Percentiles rank a stretch among this genome's conserved stretches.
phyloP scores from a whole-genome alignment of 2,329 filamentous ascomycete species.

The Exophiala viscosa region DNA sequence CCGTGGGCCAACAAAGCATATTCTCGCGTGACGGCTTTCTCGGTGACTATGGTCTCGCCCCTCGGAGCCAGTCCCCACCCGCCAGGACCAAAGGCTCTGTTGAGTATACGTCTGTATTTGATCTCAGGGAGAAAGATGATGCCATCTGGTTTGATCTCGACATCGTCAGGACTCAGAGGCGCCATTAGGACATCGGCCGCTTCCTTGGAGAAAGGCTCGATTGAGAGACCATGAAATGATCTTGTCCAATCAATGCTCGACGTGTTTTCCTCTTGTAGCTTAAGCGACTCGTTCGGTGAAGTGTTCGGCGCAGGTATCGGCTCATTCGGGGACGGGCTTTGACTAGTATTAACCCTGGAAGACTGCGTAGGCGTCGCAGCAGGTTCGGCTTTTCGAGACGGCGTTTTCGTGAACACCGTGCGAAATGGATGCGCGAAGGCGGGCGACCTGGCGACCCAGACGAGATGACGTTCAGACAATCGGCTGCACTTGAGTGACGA shows the following conservation, averaged over 20 bases:
- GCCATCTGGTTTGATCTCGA: slow-evolving; percentile 97
- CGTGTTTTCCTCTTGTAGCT: slow-evolving; percentile 46
- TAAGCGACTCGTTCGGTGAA: slow-evolving; percentile 41
- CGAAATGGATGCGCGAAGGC: slow-evolving; percentile 29
- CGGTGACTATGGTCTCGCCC: slow-evolving; percentile 79
- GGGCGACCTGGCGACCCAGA: too few relatives aligned
- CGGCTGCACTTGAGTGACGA: not conserved
- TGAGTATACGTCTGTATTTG: slow-evolving; percentile 90
- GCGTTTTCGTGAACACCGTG: slow-evolving; percentile 17
- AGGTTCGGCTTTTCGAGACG: slow-evolving; percentile 12
- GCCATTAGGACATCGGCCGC: slow-evolving; percentile 65
- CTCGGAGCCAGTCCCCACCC: slow-evolving; percentile 92
- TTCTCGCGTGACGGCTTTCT: slow-evolving; percentile 77
- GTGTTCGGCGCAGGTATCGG: slow-evolving; percentile 10
- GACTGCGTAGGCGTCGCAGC: slow-evolving; percentile 8
- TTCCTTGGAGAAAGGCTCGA: slow-evolving; percentile 66
- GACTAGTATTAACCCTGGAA: slow-evolving; percentile 3
- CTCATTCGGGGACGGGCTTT: slow-evolving; percentile 13
- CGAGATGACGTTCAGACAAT: too few relatives aligned
- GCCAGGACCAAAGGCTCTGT: slow-evolving; percentile 86
- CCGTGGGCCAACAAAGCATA: slow-evolving; percentile 88
- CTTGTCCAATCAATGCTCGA: slow-evolving; percentile 71
- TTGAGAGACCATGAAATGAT: slow-evolving; percentile 76
- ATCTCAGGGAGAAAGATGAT: slow-evolving; percentile 97
- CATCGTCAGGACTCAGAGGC: slow-evolving; percentile 66